Conservation (phyloP, 768 basidiomycete species). For the Phanerodontia chrysosporium region DNA sequence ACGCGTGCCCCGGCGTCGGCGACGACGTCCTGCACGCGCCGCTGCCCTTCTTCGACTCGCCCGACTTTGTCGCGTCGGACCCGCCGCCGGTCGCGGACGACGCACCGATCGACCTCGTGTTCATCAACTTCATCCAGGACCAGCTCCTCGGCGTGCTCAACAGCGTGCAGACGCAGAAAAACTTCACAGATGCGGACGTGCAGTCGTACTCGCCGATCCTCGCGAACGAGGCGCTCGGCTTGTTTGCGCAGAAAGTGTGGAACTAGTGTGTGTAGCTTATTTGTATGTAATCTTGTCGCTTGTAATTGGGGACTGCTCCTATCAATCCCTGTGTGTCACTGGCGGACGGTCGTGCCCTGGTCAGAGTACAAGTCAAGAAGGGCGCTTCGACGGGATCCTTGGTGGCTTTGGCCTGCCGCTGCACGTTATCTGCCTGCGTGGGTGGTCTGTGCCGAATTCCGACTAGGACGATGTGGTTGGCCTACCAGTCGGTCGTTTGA, state of each 20-base stretch:
- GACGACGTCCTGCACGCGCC: conserved; percentile 69
- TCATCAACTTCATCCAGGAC: conserved; percentile 62
- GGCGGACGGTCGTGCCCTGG: too few relatives aligned
- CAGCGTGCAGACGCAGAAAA: conserved; percentile 41
- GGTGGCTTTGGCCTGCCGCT: too few relatives aligned
- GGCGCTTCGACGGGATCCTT: too few relatives aligned
- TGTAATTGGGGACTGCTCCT: too few relatives aligned
- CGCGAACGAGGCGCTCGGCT: conserved; percentile 47
- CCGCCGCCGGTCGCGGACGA: conserved; percentile 46
- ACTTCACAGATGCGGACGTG: conserved; percentile 50
- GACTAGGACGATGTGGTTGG: too few relatives aligned
- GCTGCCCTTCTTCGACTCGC: conserved; percentile 48
- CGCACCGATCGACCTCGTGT: conserved; percentile 67
- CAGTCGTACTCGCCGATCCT: conserved; percentile 48
- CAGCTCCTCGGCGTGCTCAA: conserved; percentile 56
- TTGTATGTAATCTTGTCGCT: background rate
- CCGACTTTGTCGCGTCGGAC: conserved; percentile 56
- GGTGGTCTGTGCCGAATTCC: too few relatives aligned
- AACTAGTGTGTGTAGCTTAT: conserved; percentile 18
- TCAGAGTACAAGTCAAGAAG: too few relatives aligned
- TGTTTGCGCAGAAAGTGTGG: conserved; percentile 46
- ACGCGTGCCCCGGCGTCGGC: conserved; percentile 68
- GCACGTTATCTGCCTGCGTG: too few relatives aligned
- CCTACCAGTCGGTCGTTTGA: too few relatives aligned
- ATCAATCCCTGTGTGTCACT: too few relatives aligned